Conservation (phyloP, 805 yeast species). For the Yamadazyma laniorum region DNA sequence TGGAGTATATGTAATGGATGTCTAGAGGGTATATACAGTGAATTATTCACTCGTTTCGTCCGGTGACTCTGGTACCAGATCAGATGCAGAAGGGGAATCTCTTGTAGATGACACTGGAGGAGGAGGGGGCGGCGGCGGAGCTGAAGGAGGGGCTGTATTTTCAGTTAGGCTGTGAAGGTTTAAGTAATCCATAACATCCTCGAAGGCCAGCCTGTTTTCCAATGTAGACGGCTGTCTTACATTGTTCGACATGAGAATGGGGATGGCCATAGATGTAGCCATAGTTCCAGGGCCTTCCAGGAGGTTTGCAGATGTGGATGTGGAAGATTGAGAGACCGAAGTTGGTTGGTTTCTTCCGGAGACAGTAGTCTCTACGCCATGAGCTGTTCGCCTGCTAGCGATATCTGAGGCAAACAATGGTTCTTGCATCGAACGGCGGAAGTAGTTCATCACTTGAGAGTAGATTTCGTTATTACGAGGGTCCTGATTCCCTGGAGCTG, state of each 20-base stretch:
- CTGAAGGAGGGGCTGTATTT: conserved; percentile 1
- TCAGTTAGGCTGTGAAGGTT: conserved; percentile 26
- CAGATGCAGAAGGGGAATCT: conserved; percentile 2
- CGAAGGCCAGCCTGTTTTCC: conserved; percentile 6
- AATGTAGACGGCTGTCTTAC: neutral
- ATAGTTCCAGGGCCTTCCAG: neutral
- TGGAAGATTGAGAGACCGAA: neutral
- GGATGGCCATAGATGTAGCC: conserved; percentile 1
- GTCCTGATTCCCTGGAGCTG: neutral
- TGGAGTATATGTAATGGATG: neutral
- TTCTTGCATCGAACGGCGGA: conserved; percentile 11
- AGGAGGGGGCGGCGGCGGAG: conserved; percentile 2
- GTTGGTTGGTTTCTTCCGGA: neutral
- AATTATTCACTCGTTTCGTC: neutral
- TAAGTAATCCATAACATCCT: conserved; percentile 25
- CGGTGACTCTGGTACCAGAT: conserved; percentile 1
- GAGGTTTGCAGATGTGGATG: neutral
- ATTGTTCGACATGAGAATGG: neutral
- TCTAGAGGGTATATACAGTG: neutral
- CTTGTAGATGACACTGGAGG: conserved; percentile 4
- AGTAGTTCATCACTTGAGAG: conserved; percentile 7
- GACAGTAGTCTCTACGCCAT: conserved; percentile 42
- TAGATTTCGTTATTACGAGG: conserved; percentile 2
- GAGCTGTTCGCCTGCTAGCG: conserved; percentile 44
- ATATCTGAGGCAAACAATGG: conserved; percentile 47